Conservation (phyloP, 2,329 filamentous ascomycete genomes). For the Beauveria scarabaeidicola region DNA sequence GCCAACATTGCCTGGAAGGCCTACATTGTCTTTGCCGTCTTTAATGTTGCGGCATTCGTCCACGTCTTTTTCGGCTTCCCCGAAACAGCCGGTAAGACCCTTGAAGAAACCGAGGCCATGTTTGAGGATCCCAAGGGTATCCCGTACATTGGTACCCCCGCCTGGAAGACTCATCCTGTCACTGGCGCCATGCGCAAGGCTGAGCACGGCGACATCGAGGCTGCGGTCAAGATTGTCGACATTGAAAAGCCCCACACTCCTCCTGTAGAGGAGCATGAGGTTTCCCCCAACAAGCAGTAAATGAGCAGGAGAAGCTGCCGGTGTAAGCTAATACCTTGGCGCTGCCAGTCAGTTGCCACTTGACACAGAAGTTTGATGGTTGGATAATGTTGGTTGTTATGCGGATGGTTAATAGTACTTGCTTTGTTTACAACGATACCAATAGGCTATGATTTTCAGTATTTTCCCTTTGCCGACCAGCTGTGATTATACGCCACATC, state of each 20-base stretch:
- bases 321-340: not conserved
- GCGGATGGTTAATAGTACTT: slow-evolving; percentile 4
- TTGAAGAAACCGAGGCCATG: slow-evolving; percentile 44
- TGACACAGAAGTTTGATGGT: not conserved
- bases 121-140: slow-evolving; percentile 32
- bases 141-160: slow-evolving; percentile 22
- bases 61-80: slow-evolving; percentile 49
- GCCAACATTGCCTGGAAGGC: slow-evolving; percentile 39
- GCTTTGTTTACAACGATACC: slow-evolving; percentile 10
- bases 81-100: slow-evolving; percentile 46
- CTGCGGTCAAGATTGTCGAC: slow-evolving; percentile 15
- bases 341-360: not conserved
- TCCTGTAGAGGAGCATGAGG: slow-evolving; percentile 7
- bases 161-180: slow-evolving; percentile 23
- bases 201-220: slow-evolving; percentile 21
- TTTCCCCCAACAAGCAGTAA: not conserved
- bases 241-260: slow-evolving; percentile 13
- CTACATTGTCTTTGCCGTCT: slow-evolving; percentile 44
- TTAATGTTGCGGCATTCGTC: slow-evolving; percentile 40
- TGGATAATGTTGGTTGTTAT: not conserved
- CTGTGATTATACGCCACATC: not conserved
- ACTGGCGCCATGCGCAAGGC: slow-evolving; percentile 16
- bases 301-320: not conserved
- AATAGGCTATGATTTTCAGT: slow-evolving; percentile 1
- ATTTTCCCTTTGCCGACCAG: not conserved